Evolutionary conservation across 2,329 filamentous ascomycete genomes (phyloP), one percentile per base, ranked within the genome.

Genomic region (Cladosporium oxysporum): DNA sequence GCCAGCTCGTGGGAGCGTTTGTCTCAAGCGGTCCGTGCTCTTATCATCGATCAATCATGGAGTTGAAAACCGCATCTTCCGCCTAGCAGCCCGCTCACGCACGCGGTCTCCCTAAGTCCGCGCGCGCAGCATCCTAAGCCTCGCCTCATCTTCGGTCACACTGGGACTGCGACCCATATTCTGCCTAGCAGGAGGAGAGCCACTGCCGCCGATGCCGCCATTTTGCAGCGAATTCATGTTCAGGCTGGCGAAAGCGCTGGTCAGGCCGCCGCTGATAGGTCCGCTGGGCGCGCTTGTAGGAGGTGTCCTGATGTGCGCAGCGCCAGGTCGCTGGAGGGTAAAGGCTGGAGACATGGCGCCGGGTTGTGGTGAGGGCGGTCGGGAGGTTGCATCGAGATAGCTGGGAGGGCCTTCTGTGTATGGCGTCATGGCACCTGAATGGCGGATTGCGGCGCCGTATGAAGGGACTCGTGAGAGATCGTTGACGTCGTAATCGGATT

Each of bases 391-490:
- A 50, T 80, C 77, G 41, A 81, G 75, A 70, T 83, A 83, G 60
- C 74, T 79, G 1, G 81, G 81, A 1, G 81, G 77, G 14, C 75
- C 77, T 59, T 80, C 79, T 26, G 73, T 76, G 53, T 77, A 77
- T 1, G 80, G 80, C 11, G 79, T 80, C 16, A 77, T 70, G 2
- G 77, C 68, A 18, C 75, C 77, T 1, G 80, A 80, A 1, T 80
- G 82, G 35, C 81, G 77, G 8, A 83, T 74, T 8, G 82, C 82
- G 0, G 82, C 82, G 71, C 81, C 81, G 70, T 85, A 85, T 58
- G 80, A 83, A 10, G 83, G 83, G 0, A 83, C 83, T 41, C 82
- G 79, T 5, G 78, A 75, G 1, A 85, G 76, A 35, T 77, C 78
- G 49, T 79, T 78, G 76, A 83, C 79, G 71, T 84, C 80, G 69